Percentiles rank a stretch among this genome's conserved stretches.
Conservation (phyloP, 352 stramenopile genomes). For the Hyaloperonospora brassicae region DNA sequence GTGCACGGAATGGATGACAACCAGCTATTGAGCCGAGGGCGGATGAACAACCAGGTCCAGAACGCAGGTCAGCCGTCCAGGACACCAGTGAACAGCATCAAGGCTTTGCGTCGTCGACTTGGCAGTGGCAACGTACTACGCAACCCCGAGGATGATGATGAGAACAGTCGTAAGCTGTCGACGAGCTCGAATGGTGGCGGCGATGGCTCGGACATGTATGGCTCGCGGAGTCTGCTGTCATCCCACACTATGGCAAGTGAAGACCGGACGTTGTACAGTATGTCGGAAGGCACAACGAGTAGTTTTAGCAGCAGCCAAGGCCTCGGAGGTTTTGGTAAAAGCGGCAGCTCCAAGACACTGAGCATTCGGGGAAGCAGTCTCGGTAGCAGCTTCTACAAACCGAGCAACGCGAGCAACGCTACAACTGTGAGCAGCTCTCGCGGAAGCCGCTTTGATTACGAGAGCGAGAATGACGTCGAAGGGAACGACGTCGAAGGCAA, state of each 20-base stretch:
- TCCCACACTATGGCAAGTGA: constrained; percentile 7
- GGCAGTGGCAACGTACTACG: constrained; percentile 10
- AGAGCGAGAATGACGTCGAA: constrained; percentile 29
- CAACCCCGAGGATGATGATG: constrained; percentile 23
- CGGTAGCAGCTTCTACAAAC: constrained; percentile 33
- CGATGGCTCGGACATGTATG: constrained; percentile 32
- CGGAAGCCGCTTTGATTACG: constrained; percentile 25
- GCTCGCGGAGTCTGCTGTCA: constrained; percentile 28
- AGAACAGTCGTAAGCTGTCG: constrained; percentile 18
- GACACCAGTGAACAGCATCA: constrained; percentile 16
- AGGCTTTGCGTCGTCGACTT: constrained; percentile 19
- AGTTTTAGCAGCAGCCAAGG: constrained; percentile 28
- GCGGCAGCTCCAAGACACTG: constrained; percentile 29
- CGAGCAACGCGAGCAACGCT: constrained; percentile 26
- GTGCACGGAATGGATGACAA: constrained; percentile 28
- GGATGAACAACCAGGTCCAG: constrained; percentile 13
- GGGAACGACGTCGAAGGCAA: constrained; percentile 18
- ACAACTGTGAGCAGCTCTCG: constrained; percentile 29
- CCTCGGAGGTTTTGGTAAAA: constrained; percentile 22
- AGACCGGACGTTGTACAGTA: constrained; percentile 23
- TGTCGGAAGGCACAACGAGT: constrained; percentile 25
- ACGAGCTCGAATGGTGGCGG: constrained; percentile 32
- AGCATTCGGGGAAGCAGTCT: constrained; percentile 31
- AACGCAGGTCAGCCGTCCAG: constrained; percentile 14
- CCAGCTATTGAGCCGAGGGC: constrained; percentile 16